These are phyloP conservation scores for Penicillium herquei DNA, from an alignment of 495 filamentous ascomycete genomes.

Conservation along the genomic window DNA sequence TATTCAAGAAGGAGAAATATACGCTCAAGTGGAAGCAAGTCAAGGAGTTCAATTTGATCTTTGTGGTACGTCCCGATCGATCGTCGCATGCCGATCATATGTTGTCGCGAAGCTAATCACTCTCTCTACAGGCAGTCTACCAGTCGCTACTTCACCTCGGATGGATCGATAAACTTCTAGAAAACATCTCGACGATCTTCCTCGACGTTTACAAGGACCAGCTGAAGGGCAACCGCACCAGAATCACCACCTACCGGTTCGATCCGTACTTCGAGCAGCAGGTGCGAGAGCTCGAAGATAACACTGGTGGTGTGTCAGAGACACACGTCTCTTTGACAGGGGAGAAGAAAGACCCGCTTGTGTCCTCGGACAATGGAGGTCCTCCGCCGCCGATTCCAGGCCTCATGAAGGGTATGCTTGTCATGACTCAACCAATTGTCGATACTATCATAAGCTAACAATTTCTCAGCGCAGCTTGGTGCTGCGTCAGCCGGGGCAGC, in stretches of 20 bases:
- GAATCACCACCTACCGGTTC: slow-evolving; percentile 72
- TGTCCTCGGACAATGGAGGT: slow-evolving; percentile 48
- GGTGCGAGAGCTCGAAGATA: slow-evolving; percentile 75
- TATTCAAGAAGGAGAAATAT: slow-evolving; percentile 89
- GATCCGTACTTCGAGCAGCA: slow-evolving; percentile 94
- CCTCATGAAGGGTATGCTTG: slow-evolving; percentile 45
- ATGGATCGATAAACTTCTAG: slow-evolving; percentile 95
- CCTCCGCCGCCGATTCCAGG: slow-evolving; percentile 56
- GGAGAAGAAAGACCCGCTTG: slow-evolving; percentile 44
- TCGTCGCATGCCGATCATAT: slow-evolving; percentile 15
- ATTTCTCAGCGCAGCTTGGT: slow-evolving; percentile 41
- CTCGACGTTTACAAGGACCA: slow-evolving; percentile 84
- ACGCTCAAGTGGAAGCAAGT: slow-evolving; percentile 90
- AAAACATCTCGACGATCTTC: slow-evolving; percentile 90
- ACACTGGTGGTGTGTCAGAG: slow-evolving; percentile 38
- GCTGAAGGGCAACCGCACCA: slow-evolving; percentile 75
- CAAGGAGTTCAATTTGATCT: slow-evolving; percentile 92
- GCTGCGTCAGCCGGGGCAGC: slow-evolving; percentile 46
- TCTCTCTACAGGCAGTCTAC: slow-evolving; percentile 77
- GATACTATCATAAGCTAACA: slow-evolving; percentile 32
- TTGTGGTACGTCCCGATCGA: slow-evolving; percentile 66
- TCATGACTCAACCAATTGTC: slow-evolving; percentile 13
- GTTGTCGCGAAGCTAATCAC: slow-evolving; percentile 19
- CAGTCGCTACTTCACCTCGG: slow-evolving; percentile 90
- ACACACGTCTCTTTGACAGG: slow-evolving; percentile 26